Evolutionary conservation across 2,329 filamentous ascomycete genomes (phyloP), one percentile per base, ranked within the genome.

Genomic region (Furcasterigmium sp.): DNA sequence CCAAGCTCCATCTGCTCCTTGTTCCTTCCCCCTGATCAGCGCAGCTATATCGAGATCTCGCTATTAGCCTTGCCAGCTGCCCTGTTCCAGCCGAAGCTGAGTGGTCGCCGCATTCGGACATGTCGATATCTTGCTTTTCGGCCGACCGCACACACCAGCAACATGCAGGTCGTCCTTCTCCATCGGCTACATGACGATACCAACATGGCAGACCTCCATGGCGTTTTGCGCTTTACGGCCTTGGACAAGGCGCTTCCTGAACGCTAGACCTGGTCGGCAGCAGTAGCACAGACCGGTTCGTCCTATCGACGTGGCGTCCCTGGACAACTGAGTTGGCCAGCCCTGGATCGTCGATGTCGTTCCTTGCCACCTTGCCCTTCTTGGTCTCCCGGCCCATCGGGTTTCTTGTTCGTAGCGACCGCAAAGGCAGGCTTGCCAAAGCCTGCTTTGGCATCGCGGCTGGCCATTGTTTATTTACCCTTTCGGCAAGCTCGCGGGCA

Each of bases 201-300:
- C 41, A 39, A 46, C 44, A 40, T 25, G 35, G 25, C 44, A 48
- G 38, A 30, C 19, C n/a, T n/a, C n/a, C n/a, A 30, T n/a, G n/a
- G n/a, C n/a, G n/a, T n/a, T n/a, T n/a, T n/a, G n/a, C n/a, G n/a
- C n/a, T n/a, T n/a, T n/a, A 30, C 26, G 30, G 43, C 25, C 44
- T 26, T n/a, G n/a, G n/a, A n/a, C n/a, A n/a, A n/a, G n/a, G n/a
- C n/a, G n/a, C n/a, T n/a, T n/a, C n/a, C n/a, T n/a, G 23, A 26
- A 26, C 23, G 11, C 23, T 26, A 26, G 23, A 26, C 43, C 23
- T 41, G 39, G 46, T 39, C 23, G 7, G 23, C 23, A 26, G 23
- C 23, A 26, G 23, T 35, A 17, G 32, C 32, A 35, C 32, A 17
- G 32, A 17, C 32, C 15, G 32, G 32, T 35, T 35, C 32, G 32